Percentiles rank a stretch among this genome's conserved stretches.
These are phyloP conservation scores for Mortierella polycephala DNA, from an alignment of 371 early-diverging fungal genomes.

Conservation along the genomic window DNA sequence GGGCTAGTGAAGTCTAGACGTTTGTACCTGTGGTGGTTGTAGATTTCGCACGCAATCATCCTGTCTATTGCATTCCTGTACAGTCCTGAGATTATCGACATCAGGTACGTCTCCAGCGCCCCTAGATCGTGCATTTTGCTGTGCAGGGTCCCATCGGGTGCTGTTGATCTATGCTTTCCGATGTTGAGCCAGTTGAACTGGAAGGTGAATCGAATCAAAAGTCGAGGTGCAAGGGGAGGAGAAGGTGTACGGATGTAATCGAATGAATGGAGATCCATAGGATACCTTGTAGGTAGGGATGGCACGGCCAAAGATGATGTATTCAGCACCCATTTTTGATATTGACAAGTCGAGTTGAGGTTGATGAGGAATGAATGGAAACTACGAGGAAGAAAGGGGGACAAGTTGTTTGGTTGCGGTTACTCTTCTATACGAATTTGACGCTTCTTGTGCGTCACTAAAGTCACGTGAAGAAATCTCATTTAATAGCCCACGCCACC, in stretches of 20 bases:
- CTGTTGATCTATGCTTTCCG: background rate
- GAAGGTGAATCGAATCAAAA: background rate
- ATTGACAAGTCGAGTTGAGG: conserved; percentile 5
- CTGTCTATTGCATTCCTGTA: too few relatives aligned
- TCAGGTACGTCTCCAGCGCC: too few relatives aligned
- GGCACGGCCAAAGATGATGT: conserved; percentile 55
- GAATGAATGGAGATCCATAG: background rate
- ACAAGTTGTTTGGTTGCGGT: background rate
- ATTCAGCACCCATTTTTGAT: conserved; percentile 53
- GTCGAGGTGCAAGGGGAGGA: background rate
- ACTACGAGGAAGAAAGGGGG: background rate
- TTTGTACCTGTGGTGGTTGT: too few relatives aligned
- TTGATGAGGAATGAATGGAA: conserved; percentile 13
- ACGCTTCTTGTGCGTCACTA: too few relatives aligned
- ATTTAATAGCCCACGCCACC: too few relatives aligned
- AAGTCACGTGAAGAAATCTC: too few relatives aligned
- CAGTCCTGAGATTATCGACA: too few relatives aligned
- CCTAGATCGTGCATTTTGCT: too few relatives aligned
- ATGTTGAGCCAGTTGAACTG: background rate
- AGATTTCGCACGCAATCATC: too few relatives aligned
- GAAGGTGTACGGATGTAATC: background rate
- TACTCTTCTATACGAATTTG: background rate
- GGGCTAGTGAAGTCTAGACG: too few relatives aligned
- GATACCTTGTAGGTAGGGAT: conserved; percentile 55
- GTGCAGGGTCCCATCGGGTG: too few relatives aligned